Percentiles rank a stretch among this genome's conserved stretches.
Conservation (phyloP, 371 early-diverging fungal species). For the Apophysomyces elegans region DNA sequence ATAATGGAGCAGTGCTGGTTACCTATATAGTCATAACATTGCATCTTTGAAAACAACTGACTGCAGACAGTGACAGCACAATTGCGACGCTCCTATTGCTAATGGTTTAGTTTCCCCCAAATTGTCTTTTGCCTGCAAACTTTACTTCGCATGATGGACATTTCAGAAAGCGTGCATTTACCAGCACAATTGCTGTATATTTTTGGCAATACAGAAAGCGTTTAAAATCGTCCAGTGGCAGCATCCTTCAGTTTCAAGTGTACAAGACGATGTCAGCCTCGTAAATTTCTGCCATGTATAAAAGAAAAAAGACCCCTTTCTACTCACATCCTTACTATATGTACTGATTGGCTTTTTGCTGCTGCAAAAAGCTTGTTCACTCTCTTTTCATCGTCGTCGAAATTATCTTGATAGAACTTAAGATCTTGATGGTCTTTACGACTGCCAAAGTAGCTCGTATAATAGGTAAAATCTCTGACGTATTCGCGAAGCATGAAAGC, state of each 20-base stretch:
- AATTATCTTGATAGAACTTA: slow-evolving; percentile 68
- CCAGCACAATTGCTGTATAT: slow-evolving; percentile 73
- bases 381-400: slow-evolving; percentile 69
- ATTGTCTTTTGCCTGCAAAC: background rate
- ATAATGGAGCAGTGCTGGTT: background rate
- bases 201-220: slow-evolving; percentile 73
- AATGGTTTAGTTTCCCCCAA: background rate
- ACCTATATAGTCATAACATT: slow-evolving; percentile 56
- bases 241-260: slow-evolving; percentile 34
- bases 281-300: background rate
- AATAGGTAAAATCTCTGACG: slow-evolving; percentile 80
- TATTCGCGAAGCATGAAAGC: slow-evolving; percentile 69
- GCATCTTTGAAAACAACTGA: slow-evolving; percentile 41
- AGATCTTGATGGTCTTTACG: slow-evolving; percentile 67
- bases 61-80: slow-evolving; percentile 41
- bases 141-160: slow-evolving; percentile 61
- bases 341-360: slow-evolving; percentile 65
- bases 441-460: slow-evolving; percentile 79
- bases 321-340: slow-evolving; percentile 68
- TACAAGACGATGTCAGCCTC: background rate
- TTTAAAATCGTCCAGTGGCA: slow-evolving; percentile 75
- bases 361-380: slow-evolving; percentile 73
- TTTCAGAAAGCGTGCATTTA: slow-evolving; percentile 62
- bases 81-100: slow-evolving; percentile 35
- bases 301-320: background rate